A percentile compares a stretch with the other conserved stretches of the same genome.
Conservation (phyloP, 2,329 filamentous ascomycete genomes). For the Monilinia fructigena region DNA sequence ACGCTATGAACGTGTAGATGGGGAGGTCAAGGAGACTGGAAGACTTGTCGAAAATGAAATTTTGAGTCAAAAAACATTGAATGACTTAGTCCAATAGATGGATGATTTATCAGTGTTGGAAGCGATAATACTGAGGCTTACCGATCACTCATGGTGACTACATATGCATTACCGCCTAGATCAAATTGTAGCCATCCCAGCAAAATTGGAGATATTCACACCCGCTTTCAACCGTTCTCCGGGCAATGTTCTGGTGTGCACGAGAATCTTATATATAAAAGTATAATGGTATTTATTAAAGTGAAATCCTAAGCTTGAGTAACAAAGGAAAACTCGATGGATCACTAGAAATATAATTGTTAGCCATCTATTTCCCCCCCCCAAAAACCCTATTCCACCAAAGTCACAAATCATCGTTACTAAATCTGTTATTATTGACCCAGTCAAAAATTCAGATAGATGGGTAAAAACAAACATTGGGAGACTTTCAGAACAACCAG, state of each 20-base stretch:
- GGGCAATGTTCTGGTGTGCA: too few relatives aligned
- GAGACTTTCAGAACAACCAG: neutral
- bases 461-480: neutral
- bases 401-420: neutral
- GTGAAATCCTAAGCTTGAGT: too few relatives aligned
- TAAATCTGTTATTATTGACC: neutral
- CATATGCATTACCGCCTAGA: neutral
- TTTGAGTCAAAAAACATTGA: neutral
- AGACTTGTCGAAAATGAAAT: slow-evolving; percentile 1
- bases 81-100: neutral
- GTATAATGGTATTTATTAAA: too few relatives aligned
- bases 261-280: too few relatives aligned
- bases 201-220: too few relatives aligned
- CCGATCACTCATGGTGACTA: too few relatives aligned
- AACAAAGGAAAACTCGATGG: too few relatives aligned
- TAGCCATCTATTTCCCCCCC: too few relatives aligned
- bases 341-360: too few relatives aligned
- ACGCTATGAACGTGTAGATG: neutral
- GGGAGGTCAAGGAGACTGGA: neutral
- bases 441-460: neutral
- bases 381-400: neutral
- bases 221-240: too few relatives aligned
- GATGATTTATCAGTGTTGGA: neutral
- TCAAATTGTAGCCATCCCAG: neutral
- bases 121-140: neutral